Evolutionary conservation across 768 basidiomycete genomes (phyloP).

Genomic region (Strobilomyces echinocephalus): DNA sequence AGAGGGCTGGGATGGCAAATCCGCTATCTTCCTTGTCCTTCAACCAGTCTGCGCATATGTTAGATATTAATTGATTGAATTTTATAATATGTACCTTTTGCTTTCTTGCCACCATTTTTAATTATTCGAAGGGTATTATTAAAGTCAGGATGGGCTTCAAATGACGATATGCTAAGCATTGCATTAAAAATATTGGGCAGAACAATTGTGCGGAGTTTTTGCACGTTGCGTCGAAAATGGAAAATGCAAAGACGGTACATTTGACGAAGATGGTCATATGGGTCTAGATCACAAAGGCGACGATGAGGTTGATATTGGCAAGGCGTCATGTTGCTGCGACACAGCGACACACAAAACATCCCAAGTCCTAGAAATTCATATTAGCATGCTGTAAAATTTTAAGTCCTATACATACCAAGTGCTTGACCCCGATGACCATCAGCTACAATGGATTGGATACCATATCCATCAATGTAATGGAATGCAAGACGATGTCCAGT

Average conservation of each 20-base stretch:
- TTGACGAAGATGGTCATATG: not conserved
- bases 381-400: too few species aligned
- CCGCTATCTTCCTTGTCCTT: not conserved
- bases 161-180: conserved; percentile 3
- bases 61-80: too few species aligned
- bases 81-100: too few species aligned
- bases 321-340: too few species aligned
- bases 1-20: conserved; percentile 1
- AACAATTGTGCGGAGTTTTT: not conserved
- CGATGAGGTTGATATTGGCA: too few species aligned
- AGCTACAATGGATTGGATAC: too few species aligned
- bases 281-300: not conserved
- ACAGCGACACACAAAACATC: too few species aligned
- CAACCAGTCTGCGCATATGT: conserved; percentile 10
- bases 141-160: conserved; percentile 1
- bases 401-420: too few species aligned
- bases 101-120: not conserved
- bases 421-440: too few species aligned
- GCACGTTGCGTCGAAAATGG: not conserved
- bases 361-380: too few species aligned
- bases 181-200: not conserved
- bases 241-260: not conserved
- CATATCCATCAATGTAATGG: too few species aligned
- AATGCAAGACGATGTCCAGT: not conserved
- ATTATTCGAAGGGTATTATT: not conserved